Evolutionary conservation across 1,139 yeast species (phyloP).

Genomic region (Zygoascus sp.): DNA sequence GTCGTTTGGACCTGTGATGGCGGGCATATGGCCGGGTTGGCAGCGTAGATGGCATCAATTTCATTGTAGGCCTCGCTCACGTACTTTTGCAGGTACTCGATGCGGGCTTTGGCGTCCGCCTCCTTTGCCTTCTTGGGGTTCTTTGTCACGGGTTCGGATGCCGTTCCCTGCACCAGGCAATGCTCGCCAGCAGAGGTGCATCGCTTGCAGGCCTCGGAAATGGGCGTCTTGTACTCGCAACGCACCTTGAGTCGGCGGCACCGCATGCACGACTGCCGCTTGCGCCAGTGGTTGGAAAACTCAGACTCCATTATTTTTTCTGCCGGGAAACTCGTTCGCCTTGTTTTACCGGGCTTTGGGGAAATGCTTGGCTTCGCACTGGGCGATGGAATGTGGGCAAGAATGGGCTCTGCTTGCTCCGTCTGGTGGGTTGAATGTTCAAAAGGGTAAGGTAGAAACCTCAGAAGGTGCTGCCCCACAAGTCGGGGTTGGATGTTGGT

Average conservation of each 20-base stretch:
- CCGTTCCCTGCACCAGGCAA: slow-evolving; percentile 29
- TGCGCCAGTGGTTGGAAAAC: slow-evolving; percentile 7
- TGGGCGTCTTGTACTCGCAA: slow-evolving; percentile 50
- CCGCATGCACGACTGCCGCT: slow-evolving; percentile 50
- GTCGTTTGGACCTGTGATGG: too few relatives aligned
- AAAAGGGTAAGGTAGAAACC: too few relatives aligned
- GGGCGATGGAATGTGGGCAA: too few relatives aligned
- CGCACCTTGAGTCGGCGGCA: slow-evolving; percentile 54
- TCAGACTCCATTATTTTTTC: slow-evolving; percentile 8
- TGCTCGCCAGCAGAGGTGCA: slow-evolving; percentile 45
- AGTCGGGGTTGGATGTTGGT: too few relatives aligned
- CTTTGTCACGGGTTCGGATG: not conserved
- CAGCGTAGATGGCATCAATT: not conserved
- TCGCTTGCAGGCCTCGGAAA: slow-evolving; percentile 42
- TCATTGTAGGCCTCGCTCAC: slow-evolving; percentile 8
- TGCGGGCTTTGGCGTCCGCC: not conserved
- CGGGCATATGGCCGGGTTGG: not conserved
- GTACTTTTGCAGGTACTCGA: slow-evolving; percentile 4
- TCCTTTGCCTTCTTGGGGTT: not conserved
- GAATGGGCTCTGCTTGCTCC: too few relatives aligned
- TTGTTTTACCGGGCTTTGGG: too few relatives aligned
- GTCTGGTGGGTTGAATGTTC: too few relatives aligned
- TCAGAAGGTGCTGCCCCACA: too few relatives aligned
- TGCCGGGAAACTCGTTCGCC: too few relatives aligned
- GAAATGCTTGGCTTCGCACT: too few relatives aligned